Evolutionary conservation across 106 monocot genomes (phyloP).

Genomic region (Vanilla planifolia): DNA sequence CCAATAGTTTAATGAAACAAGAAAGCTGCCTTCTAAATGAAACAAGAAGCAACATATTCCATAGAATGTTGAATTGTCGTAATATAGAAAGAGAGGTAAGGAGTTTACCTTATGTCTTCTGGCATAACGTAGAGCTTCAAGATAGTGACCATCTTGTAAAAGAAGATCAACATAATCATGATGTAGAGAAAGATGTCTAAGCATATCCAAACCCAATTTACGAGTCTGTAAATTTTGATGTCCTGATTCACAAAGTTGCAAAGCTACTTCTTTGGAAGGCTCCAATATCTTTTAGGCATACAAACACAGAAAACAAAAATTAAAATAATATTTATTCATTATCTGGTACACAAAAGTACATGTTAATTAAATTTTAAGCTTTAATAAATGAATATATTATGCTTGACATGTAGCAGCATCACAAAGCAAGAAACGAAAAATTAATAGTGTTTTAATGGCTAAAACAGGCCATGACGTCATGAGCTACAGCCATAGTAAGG

Average conservation of each 20-base stretch:
- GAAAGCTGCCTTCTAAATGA: no score
- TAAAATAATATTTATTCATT: neutral
- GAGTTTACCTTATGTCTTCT: slow-evolving; percentile 69
- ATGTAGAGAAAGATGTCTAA: slow-evolving; percentile 68
- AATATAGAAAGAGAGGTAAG: neutral
- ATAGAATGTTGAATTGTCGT: no score
- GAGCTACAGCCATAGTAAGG: no score
- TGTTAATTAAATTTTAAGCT: no score
- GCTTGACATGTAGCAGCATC: no score
- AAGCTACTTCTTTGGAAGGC: slow-evolving; percentile 80
- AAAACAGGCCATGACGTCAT: no score
- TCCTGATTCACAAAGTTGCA: slow-evolving; percentile 66
- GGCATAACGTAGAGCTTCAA: slow-evolving; percentile 84
- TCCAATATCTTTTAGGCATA: slow-evolving; percentile 61
- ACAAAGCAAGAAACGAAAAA: no score
- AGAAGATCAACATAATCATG: slow-evolving; percentile 74
- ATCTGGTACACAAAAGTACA: neutral
- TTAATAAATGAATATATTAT: no score
- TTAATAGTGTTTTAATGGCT: no score
- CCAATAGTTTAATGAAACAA: no score
- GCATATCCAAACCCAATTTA: slow-evolving; percentile 92
- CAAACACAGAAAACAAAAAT: no score
- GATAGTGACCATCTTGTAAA: slow-evolving; percentile 72
- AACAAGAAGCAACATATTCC: no score
- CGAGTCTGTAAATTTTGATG: slow-evolving; percentile 39